phyloP scores from a whole-genome alignment of 2,329 filamentous ascomycete species.

The Xylariales sp. region DNA sequence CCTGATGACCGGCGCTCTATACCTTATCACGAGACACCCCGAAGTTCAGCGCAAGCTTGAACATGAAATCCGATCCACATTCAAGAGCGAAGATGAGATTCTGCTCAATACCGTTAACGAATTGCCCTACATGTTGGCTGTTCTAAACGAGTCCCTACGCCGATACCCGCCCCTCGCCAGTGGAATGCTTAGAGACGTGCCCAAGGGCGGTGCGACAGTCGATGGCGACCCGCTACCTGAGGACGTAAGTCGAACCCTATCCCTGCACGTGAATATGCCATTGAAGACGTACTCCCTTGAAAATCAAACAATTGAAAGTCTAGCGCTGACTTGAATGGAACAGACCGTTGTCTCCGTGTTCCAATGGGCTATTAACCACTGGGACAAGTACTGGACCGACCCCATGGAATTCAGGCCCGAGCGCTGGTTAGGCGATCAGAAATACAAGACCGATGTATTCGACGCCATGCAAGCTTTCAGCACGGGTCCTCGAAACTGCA shows the following conservation, averaged over 20 bases:
- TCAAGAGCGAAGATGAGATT: slow-evolving; percentile 55
- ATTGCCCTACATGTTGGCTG: slow-evolving; percentile 56
- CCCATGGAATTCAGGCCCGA: slow-evolving; percentile 55
- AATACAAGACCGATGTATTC: slow-evolving; percentile 50
- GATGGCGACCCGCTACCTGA: slow-evolving; percentile 45
- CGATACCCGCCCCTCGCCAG: slow-evolving; percentile 53
- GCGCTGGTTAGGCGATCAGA: slow-evolving; percentile 50
- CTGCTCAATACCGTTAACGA: slow-evolving; percentile 49
- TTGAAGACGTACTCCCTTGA: not conserved
- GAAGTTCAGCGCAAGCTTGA: slow-evolving; percentile 50
- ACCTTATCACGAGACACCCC: slow-evolving; percentile 55
- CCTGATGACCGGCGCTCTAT: slow-evolving; percentile 54
- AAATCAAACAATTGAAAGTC: not conserved
- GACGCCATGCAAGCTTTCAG: slow-evolving; percentile 54
- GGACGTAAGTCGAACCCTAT: slow-evolving; percentile 39
- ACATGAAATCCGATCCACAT: slow-evolving; percentile 55
- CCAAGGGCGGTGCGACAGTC: slow-evolving; percentile 45
- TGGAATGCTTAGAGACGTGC: slow-evolving; percentile 44
- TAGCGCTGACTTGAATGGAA: slow-evolving; percentile 28
- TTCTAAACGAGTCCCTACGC: slow-evolving; percentile 57
- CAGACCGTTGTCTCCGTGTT: slow-evolving; percentile 54
- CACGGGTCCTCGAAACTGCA: slow-evolving; percentile 54
- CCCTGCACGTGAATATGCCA: not conserved
- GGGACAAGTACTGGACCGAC: slow-evolving; percentile 52
- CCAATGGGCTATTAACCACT: slow-evolving; percentile 53